Conservation (phyloP, 805 yeast species). For the Metschnikowia rubicola region DNA sequence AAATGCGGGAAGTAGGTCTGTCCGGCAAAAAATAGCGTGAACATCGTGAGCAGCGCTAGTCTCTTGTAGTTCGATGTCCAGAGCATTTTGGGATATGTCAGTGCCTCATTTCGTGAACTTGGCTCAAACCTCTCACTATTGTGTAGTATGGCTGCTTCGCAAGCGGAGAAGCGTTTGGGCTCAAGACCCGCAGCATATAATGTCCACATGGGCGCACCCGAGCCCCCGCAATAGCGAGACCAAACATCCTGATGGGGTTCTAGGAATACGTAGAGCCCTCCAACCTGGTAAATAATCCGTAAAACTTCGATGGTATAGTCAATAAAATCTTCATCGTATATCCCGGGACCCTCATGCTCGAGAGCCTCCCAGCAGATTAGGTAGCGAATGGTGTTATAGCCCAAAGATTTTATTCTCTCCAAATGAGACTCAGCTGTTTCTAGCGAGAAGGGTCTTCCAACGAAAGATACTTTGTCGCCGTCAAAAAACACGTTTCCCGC, state of each 20-base stretch:
- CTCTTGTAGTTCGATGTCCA: conserved; percentile 89
- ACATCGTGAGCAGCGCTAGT: conserved; percentile 75
- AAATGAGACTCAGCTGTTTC: conserved; percentile 71
- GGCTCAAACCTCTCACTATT: conserved; percentile 41
- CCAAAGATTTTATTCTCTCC: conserved; percentile 69
- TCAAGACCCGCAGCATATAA: conserved; percentile 83
- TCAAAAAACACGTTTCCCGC: conserved; percentile 51
- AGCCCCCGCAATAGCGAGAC: conserved; percentile 86
- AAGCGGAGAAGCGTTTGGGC: conserved; percentile 63
- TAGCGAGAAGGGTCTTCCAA: conserved; percentile 76
- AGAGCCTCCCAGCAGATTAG: conserved; percentile 89
- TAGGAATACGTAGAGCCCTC: conserved; percentile 73
- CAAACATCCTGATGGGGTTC: conserved; percentile 96
- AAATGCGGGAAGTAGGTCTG: conserved; percentile 72
- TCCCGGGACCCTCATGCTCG: conserved; percentile 84
- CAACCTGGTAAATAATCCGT: conserved; percentile 52
- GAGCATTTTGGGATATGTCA: conserved; percentile 76
- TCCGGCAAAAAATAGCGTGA: conserved; percentile 83
- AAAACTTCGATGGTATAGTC: conserved; percentile 65
- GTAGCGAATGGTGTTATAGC: conserved; percentile 75
- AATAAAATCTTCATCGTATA: conserved; percentile 73
- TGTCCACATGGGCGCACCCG: conserved; percentile 95
- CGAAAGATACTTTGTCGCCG: conserved; percentile 77
- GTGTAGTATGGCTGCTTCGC: conserved; percentile 81
- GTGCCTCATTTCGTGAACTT: conserved; percentile 31